These are phyloP conservation scores for Euphorbia lathyris DNA, from an alignment of 345 rosid species.

Conservation along the genomic window DNA sequence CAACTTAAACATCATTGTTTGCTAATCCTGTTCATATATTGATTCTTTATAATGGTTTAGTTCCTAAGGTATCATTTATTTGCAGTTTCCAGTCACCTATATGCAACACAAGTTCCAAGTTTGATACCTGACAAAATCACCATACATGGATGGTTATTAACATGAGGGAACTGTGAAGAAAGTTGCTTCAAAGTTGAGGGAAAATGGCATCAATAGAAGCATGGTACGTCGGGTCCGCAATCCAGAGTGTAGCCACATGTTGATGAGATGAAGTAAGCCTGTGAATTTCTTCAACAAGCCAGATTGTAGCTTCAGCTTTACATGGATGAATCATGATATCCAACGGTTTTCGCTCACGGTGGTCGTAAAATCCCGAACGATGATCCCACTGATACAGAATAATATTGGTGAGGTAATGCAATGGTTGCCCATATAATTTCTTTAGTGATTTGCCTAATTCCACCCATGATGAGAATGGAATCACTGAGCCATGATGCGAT, in stretches of 20 bases:
- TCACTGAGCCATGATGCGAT: conserved; percentile 54
- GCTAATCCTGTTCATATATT: too few relatives aligned
- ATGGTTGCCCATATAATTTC: conserved; percentile 67
- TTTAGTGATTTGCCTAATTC: conserved; percentile 75
- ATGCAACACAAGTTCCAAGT: too few relatives aligned
- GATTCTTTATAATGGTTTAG: too few relatives aligned
- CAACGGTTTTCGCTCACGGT: conserved; percentile 45
- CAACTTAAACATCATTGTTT: too few relatives aligned
- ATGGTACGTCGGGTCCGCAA: conserved; percentile 53
- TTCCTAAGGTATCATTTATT: too few relatives aligned
- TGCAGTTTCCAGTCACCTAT: too few relatives aligned
- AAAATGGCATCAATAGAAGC: conserved; percentile 53
- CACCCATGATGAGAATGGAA: conserved; percentile 75
- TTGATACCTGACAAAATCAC: too few relatives aligned
- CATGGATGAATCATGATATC: conserved; percentile 67
- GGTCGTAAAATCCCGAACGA: conserved; percentile 46
- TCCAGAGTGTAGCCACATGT: conserved; percentile 66
- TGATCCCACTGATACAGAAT: conserved; percentile 71
- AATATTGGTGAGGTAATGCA: conserved; percentile 81
- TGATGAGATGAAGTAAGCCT: conserved; percentile 58
- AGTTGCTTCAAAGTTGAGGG: conserved; percentile 30
- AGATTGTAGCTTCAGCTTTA: conserved; percentile 82
- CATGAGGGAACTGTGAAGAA: background rate
- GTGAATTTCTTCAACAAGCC: conserved; percentile 84
- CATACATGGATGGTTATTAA: too few relatives aligned